Percentiles rank a stretch among this genome's conserved stretches.
Conservation (phyloP, 331 rosid genomes). For the Malus hybrid region DNA sequence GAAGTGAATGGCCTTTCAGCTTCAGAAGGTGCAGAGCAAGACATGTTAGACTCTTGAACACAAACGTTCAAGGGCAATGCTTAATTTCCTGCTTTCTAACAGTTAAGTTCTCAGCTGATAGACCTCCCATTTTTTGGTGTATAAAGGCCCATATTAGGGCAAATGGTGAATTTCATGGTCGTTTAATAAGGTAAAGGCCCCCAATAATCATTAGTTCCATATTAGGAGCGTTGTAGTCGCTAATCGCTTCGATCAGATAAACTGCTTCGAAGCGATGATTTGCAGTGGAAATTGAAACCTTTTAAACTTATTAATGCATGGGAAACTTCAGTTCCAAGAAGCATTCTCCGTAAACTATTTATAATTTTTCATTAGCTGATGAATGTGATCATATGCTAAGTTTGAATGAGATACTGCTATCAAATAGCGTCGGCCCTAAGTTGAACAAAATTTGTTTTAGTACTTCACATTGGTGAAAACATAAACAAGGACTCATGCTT, state of each 20-base stretch:
- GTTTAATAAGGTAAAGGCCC: slow-evolving; percentile 18
- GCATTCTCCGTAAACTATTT: neutral
- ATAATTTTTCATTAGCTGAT: neutral
- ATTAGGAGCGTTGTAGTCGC: slow-evolving; percentile 4
- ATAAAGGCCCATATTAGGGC: slow-evolving; percentile 33
- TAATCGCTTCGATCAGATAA: neutral
- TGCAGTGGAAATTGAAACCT: neutral
- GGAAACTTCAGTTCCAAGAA: neutral
- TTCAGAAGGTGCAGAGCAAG: slow-evolving; percentile 48
- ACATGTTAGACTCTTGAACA: slow-evolving; percentile 31
- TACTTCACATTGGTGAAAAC: neutral
- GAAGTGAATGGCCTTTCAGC: slow-evolving; percentile 26
- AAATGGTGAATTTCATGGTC: slow-evolving; percentile 27
- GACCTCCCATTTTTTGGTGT: slow-evolving; percentile 39
- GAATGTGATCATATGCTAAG: neutral
- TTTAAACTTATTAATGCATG: neutral
- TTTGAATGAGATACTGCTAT: neutral
- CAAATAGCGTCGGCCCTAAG: neutral
- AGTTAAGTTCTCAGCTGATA: slow-evolving; percentile 23
- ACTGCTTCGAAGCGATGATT: neutral
- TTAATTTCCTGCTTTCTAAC: slow-evolving; percentile 21
- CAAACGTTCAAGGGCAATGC: slow-evolving; percentile 27
- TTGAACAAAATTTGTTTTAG: neutral
- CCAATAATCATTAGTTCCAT: slow-evolving; percentile 27
- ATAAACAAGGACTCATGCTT: neutral